Conservation (phyloP, 2,329 filamentous ascomycete genomes). For the Epichloe coenophiala region DNA sequence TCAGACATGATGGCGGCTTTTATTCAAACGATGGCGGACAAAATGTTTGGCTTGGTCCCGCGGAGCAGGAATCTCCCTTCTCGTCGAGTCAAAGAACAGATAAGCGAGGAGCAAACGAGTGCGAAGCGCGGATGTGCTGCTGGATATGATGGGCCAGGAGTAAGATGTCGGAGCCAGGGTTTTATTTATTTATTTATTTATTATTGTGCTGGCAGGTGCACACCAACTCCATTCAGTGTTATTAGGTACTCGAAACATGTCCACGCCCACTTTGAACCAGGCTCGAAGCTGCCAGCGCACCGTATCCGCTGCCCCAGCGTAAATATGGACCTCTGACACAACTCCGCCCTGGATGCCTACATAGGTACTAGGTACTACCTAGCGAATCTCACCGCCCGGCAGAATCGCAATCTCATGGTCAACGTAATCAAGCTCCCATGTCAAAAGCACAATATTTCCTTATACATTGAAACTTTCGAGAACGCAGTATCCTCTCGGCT, state of each 20-base stretch:
- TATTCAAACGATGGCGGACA: slow-evolving; percentile 10
- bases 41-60: slow-evolving; percentile 13
- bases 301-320: not conserved
- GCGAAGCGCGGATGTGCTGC: slow-evolving; percentile 4
- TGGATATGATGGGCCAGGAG: slow-evolving; percentile 6
- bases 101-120: slow-evolving; percentile 6
- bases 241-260: not conserved
- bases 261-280: not conserved
- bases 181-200: slow-evolving; percentile 4
- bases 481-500: not conserved
- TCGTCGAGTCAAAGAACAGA: slow-evolving; percentile 6
- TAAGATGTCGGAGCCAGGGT: slow-evolving; percentile 17
- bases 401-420: slow-evolving; percentile 7
- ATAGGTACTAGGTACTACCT: too few species aligned
- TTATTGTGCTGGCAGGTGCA: not conserved
- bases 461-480: not conserved
- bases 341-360: not conserved
- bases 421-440: not conserved
- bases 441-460: not conserved
- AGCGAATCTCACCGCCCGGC: slow-evolving; percentile 15
- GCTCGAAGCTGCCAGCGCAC: too few species aligned
- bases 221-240: too few species aligned
- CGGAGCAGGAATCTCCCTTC: slow-evolving; percentile 6
- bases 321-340: slow-evolving; percentile 3
- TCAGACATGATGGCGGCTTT: slow-evolving; percentile 61